Evolutionary conservation across 352 stramenopile species (phyloP).

Genomic region (Phytophthora colocasiae): DNA sequence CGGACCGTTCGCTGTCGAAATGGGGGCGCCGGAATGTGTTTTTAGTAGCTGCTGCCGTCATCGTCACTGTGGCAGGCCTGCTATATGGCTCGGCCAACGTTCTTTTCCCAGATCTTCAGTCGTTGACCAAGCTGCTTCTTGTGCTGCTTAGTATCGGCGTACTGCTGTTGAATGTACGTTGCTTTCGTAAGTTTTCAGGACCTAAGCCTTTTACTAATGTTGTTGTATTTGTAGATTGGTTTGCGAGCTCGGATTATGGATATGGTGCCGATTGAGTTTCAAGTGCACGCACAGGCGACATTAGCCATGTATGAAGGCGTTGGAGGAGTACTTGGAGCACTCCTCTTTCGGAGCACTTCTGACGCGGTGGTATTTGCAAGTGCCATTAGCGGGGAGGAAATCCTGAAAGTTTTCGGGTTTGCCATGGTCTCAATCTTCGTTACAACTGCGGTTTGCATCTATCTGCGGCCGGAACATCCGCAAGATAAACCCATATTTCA

Average conservation of each 20-base stretch:
- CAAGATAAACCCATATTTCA: constrained; percentile 64
- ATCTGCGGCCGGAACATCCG: constrained; percentile 64
- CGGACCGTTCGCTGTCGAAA: constrained; percentile 74
- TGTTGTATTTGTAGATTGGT: constrained; percentile 49
- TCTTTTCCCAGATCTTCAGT: constrained; percentile 56
- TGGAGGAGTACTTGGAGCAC: constrained; percentile 60
- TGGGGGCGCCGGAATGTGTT: constrained; percentile 78
- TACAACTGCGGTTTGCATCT: constrained; percentile 60
- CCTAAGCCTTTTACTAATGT: too few species aligned
- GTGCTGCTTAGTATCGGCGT: constrained; percentile 70
- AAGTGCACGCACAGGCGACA: constrained; percentile 79
- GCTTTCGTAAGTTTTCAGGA: background rate
- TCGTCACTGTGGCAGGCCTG: constrained; percentile 58
- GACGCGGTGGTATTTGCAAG: constrained; percentile 75
- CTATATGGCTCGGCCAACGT: constrained; percentile 73
- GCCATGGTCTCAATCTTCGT: constrained; percentile 59
- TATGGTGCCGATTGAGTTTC: constrained; percentile 75
- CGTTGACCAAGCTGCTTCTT: constrained; percentile 58
- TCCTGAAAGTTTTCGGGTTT: constrained; percentile 70
- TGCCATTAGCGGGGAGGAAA: constrained; percentile 69
- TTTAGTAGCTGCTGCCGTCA: constrained; percentile 53
- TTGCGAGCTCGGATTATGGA: constrained; percentile 81
- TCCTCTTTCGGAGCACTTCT: constrained; percentile 73
- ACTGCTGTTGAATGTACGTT: constrained; percentile 63
- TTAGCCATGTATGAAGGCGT: constrained; percentile 74